Conservation (phyloP, 306 rosid genomes). For the Trifolium repens region DNA sequence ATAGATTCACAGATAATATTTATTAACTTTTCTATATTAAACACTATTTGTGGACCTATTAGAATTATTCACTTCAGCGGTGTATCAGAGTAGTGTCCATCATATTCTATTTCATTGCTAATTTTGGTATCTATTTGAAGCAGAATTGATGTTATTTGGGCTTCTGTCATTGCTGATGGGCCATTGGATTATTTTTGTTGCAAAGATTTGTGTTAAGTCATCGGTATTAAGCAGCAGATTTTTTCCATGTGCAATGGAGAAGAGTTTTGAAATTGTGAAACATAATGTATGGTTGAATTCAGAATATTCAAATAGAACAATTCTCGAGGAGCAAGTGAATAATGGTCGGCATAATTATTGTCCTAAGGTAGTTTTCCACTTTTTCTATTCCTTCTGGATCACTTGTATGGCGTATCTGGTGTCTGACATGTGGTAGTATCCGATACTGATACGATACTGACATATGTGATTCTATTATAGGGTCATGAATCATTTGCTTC, state of each 20-base stretch:
- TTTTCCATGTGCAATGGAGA: slow-evolving; percentile 67
- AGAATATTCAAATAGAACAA: slow-evolving; percentile 51
- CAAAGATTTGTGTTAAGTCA: slow-evolving; percentile 83
- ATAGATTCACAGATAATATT: no score
- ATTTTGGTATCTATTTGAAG: slow-evolving; percentile 35
- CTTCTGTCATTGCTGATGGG: slow-evolving; percentile 90
- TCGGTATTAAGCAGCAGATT: slow-evolving; percentile 67
- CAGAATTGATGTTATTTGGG: slow-evolving; percentile 94
- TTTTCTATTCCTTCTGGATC: background rate
- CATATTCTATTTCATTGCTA: background rate
- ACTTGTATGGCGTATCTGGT: background rate
- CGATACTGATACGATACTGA: background rate
- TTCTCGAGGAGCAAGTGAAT: slow-evolving; percentile 44
- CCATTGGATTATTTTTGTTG: slow-evolving; percentile 80
- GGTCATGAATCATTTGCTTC: slow-evolving; percentile 91
- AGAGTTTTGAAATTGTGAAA: slow-evolving; percentile 26
- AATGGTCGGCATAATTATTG: slow-evolving; percentile 56
- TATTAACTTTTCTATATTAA: no score
- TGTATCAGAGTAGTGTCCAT: no score
- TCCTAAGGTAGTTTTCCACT: slow-evolving; percentile 60
- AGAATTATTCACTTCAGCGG: no score
- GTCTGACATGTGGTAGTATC: background rate
- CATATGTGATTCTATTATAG: slow-evolving; percentile 40
- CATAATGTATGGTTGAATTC: slow-evolving; percentile 39
- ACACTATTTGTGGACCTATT: no score